A percentile compares a stretch with the other conserved stretches of the same genome.
phyloP scores from a whole-genome alignment of 192 early-diverging fungal genomes.

The Phycomyces nitens region DNA sequence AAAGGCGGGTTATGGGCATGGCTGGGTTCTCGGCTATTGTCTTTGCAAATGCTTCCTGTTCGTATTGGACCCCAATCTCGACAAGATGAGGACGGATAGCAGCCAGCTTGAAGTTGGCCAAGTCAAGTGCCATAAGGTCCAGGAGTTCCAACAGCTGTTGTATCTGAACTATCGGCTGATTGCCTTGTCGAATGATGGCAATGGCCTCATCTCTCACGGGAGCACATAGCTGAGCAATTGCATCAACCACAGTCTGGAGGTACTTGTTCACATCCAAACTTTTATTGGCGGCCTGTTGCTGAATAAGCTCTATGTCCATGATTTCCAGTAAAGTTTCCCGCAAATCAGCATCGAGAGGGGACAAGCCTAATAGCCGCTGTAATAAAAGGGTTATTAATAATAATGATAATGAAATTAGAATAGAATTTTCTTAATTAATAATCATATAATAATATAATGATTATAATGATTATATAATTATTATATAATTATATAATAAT shows the following conservation, averaged over 20 bases:
- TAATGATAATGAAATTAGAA: too few species aligned
- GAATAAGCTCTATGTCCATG: slow-evolving; percentile 64
- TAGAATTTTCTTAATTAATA: slow-evolving; percentile 31
- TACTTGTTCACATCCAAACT: slow-evolving; percentile 51
- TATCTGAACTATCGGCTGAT: slow-evolving; percentile 46
- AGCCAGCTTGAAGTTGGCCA: slow-evolving; percentile 70
- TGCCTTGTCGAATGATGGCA: slow-evolving; percentile 16
- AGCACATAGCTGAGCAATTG: slow-evolving; percentile 72
- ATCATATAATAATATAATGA: too few species aligned
- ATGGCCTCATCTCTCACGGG: slow-evolving; percentile 70
- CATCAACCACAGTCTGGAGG: slow-evolving; percentile 44
- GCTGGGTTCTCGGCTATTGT: slow-evolving; percentile 38
- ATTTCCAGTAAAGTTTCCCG: background rate
- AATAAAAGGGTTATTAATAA: slow-evolving; percentile 32
- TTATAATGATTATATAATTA: too few species aligned
- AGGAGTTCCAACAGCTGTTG: slow-evolving; percentile 52
- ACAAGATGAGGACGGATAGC: slow-evolving; percentile 64
- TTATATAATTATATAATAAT: slow-evolving; percentile 38
- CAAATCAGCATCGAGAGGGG: background rate
- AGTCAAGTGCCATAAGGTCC: slow-evolving; percentile 77
- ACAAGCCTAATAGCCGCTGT: slow-evolving; percentile 28
- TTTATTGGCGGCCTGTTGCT: slow-evolving; percentile 58
- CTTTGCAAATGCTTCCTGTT: slow-evolving; percentile 58
- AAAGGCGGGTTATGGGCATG: slow-evolving; percentile 53
- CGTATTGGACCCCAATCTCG: slow-evolving; percentile 71